A percentile compares a stretch with the other conserved stretches of the same genome.
Conservation (phyloP, 2,329 filamentous ascomycete species). For the Diaporthe batatas region DNA sequence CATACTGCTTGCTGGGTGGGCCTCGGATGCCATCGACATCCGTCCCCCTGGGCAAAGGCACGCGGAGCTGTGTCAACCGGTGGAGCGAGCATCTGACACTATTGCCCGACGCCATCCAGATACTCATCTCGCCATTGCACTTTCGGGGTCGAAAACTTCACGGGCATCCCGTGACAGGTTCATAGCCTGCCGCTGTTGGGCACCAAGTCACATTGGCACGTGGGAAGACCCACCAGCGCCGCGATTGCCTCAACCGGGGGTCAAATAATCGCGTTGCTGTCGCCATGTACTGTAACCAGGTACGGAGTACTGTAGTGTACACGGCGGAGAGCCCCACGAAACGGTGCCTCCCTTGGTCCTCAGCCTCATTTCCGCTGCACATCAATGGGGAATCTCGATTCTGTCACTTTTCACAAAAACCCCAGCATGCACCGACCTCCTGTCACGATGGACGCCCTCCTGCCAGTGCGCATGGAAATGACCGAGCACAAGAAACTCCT, state of each 20-base stretch:
- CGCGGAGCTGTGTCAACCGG: not conserved
- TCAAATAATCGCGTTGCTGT: not conserved
- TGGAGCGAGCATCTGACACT: not conserved
- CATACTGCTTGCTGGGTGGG: not conserved
- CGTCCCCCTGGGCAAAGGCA: not conserved
- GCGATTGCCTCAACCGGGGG: constrained; percentile 9
- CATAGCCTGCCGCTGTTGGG: constrained; percentile 13
- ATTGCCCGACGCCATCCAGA: not conserved
- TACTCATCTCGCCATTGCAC: constrained; percentile 8
- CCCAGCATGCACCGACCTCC: constrained; percentile 7
- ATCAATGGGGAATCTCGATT: constrained; percentile 7
- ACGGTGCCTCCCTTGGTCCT: constrained; percentile 36
- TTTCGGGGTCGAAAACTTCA: not conserved
- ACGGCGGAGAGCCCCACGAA: constrained; percentile 18
- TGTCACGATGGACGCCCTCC: constrained; percentile 20
- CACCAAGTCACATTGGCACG: constrained; percentile 29
- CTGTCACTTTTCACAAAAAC: constrained; percentile 3
- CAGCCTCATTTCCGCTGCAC: constrained; percentile 38
- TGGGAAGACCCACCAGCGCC: constrained; percentile 21
- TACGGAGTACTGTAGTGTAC: not conserved
- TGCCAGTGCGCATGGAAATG: constrained; percentile 39
- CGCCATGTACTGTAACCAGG: not conserved
- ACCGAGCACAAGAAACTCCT: constrained; percentile 32
- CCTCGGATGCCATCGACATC: not conserved
- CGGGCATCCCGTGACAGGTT: constrained; percentile 16